Conservation (phyloP, 2,329 filamentous ascomycete genomes). For the Drechslerella dactyloides region DNA sequence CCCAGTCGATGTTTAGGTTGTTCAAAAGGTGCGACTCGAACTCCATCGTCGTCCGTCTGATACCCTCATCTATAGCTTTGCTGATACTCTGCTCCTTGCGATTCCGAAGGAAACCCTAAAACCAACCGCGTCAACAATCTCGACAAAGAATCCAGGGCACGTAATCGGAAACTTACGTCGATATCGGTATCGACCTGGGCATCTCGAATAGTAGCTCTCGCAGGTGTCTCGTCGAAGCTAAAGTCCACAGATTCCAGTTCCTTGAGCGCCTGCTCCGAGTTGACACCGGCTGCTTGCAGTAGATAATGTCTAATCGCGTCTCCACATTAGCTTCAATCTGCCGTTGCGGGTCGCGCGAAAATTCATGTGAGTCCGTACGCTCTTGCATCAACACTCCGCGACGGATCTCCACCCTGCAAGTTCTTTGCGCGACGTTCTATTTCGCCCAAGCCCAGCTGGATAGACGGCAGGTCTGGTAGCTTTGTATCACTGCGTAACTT, state of each 20-base stretch:
- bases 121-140: conserved; percentile 42
- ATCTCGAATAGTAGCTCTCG: conserved; percentile 52
- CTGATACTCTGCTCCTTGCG: conserved; percentile 89
- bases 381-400: conserved; percentile 60
- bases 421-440: conserved; percentile 77
- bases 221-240: conserved; percentile 60
- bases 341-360: conserved; percentile 7
- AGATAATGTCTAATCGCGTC: conserved; percentile 75
- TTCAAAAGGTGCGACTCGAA: conserved; percentile 95
- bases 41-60: conserved; percentile 85
- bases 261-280: conserved; percentile 81
- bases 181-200: conserved; percentile 69
- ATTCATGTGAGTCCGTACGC: conserved; percentile 62
- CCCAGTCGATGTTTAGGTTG: conserved; percentile 94
- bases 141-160: conserved; percentile 53
- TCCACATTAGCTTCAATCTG: conserved; percentile 60
- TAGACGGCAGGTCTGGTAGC: conserved; percentile 80
- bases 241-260: conserved; percentile 81
- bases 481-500: conserved; percentile 63
- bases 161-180: conserved; percentile 58
- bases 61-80: conserved; percentile 88
- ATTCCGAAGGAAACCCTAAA: conserved; percentile 76
- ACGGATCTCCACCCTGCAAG: conserved; percentile 73
- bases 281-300: conserved; percentile 89
- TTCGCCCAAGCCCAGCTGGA: conserved; percentile 91